Conservation (phyloP, 129 eudicot genomes). For the Glebionis coronaria region DNA sequence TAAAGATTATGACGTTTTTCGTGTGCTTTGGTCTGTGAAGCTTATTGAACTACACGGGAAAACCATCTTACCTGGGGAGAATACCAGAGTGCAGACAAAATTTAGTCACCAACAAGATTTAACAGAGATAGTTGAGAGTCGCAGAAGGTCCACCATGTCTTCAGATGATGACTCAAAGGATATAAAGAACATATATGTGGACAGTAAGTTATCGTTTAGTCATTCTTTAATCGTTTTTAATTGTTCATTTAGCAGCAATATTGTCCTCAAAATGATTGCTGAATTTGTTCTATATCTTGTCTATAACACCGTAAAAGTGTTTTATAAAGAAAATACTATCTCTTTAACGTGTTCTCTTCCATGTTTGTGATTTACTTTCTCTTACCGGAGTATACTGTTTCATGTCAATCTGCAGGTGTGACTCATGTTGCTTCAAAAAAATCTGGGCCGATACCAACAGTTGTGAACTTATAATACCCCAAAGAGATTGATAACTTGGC, state of each 20-base stretch:
- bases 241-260: slow-evolving; percentile 7
- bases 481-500: slow-evolving; percentile 36
- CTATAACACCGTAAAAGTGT: too few species aligned
- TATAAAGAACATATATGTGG: slow-evolving; percentile 83
- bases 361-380: slow-evolving; percentile 16
- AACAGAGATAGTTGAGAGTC: slow-evolving; percentile 43
- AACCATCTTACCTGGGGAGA: slow-evolving; percentile 33
- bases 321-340: not conserved
- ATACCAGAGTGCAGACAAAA: not conserved
- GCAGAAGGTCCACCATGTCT: slow-evolving; percentile 43
- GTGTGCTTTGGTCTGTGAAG: slow-evolving; percentile 27
- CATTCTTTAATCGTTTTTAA: not conserved
- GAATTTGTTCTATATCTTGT: too few species aligned
- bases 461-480: slow-evolving; percentile 29
- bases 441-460: slow-evolving; percentile 15
- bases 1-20: slow-evolving; percentile 24
- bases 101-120: slow-evolving; percentile 25
- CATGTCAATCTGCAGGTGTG: too few species aligned
- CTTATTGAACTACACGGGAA: slow-evolving; percentile 47
- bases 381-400: slow-evolving; percentile 21
- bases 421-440: too few species aligned
- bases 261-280: not conserved
- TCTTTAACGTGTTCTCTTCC: slow-evolving; percentile 1
- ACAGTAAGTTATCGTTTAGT: slow-evolving; percentile 47
- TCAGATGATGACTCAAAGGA: slow-evolving; percentile 71